These are phyloP conservation scores for Fusarium citri DNA, from an alignment of 2,329 filamentous ascomycete species.

Conservation along the genomic window DNA sequence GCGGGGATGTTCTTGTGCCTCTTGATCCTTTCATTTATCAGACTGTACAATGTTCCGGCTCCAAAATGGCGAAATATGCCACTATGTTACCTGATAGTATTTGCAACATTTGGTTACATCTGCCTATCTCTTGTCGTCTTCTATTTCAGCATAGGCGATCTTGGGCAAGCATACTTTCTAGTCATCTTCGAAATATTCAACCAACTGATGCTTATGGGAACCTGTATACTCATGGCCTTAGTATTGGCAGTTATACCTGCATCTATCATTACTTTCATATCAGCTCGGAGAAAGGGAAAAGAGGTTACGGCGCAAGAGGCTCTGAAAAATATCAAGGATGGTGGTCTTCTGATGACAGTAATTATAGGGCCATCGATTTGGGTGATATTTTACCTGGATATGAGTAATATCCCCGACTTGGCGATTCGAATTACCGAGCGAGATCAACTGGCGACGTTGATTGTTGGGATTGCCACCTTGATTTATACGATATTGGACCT, in stretches of 20 bases:
- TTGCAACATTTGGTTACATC: neutral
- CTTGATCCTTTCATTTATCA: neutral
- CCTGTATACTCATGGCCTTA: accelerated
- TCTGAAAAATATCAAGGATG: accelerated
- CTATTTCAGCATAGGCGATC: constrained; percentile 6
- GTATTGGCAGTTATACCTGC: accelerated
- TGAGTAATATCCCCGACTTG: neutral
- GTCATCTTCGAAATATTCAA: neutral
- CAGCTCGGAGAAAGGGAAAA: neutral
- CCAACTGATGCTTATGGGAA: neutral
- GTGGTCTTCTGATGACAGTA: neutral
- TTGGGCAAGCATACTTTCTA: neutral
- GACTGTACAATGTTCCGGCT: accelerated
- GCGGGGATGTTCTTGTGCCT: neutral
- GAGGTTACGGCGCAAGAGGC: neutral
- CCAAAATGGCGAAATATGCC: neutral
- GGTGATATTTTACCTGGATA: accelerated
- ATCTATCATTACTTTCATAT: accelerated
- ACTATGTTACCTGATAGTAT: neutral
- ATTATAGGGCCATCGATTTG: neutral
- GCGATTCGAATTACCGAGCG: neutral
- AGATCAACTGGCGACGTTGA: constrained; percentile 18
- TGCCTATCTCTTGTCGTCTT: neutral
- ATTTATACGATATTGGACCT: constrained; percentile 2
- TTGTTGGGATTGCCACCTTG: constrained; percentile 11